These are phyloP conservation scores for Arthrocladium fulminans DNA, from an alignment of 2,329 filamentous ascomycete species.

Conservation along the genomic window DNA sequence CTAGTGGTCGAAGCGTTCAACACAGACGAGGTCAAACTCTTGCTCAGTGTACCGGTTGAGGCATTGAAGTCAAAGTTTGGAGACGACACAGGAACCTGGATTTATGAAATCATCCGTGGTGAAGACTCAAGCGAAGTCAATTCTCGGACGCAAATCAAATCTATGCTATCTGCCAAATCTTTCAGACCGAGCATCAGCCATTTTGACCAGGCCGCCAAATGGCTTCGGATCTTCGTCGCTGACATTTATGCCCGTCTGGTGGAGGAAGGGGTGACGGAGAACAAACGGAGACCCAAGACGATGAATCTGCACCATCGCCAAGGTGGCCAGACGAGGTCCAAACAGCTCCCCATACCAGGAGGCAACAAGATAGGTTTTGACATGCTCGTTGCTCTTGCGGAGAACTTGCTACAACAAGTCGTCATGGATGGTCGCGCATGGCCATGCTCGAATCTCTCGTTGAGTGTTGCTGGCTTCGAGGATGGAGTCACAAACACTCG, in stretches of 20 bases:
- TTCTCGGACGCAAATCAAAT: slow-evolving; percentile 85
- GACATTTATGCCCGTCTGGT: slow-evolving; percentile 86
- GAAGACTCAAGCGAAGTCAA: slow-evolving; percentile 84
- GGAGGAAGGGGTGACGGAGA: slow-evolving; percentile 81
- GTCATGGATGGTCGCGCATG: slow-evolving; percentile 69
- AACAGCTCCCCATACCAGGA: slow-evolving; percentile 65
- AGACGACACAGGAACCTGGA: slow-evolving; percentile 76
- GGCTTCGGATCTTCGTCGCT: slow-evolving; percentile 83
- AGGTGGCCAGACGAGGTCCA: slow-evolving; percentile 63
- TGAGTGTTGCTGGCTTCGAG: slow-evolving; percentile 88
- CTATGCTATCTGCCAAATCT: slow-evolving; percentile 93
- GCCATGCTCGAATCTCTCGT: slow-evolving; percentile 83
- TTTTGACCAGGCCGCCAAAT: slow-evolving; percentile 67
- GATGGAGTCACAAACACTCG: slow-evolving; percentile 75
- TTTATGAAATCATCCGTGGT: slow-evolving; percentile 76
- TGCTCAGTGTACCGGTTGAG: slow-evolving; percentile 63
- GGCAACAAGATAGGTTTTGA: slow-evolving; percentile 65
- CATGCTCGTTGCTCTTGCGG: slow-evolving; percentile 65
- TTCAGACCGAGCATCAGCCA: slow-evolving; percentile 77
- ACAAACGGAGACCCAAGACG: slow-evolving; percentile 75
- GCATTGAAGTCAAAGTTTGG: slow-evolving; percentile 70
- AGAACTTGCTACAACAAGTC: slow-evolving; percentile 66
- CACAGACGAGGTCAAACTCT: slow-evolving; percentile 68
- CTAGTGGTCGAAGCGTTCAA: slow-evolving; percentile 72
- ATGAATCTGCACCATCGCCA: slow-evolving; percentile 78